Conservation (phyloP, 2,329 filamentous ascomycete genomes). For the Clarireedia hainanense region DNA sequence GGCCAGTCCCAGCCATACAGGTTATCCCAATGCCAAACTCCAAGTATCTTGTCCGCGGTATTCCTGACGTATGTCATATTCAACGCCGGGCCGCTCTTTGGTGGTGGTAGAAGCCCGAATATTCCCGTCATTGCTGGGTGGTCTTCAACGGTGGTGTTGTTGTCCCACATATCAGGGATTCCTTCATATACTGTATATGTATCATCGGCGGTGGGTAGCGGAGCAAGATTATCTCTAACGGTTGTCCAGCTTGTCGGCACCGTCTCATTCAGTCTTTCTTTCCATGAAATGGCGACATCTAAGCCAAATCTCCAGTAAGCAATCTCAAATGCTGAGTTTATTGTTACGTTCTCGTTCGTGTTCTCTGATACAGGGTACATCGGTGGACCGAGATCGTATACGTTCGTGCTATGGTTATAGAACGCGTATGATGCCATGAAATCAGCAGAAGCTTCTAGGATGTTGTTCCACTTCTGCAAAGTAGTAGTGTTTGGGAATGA, state of each 20-base stretch:
- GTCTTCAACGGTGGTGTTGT: constrained; percentile 20
- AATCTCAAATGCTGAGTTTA: constrained; percentile 52
- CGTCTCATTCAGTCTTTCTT: constrained; percentile 36
- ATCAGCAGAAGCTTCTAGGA: constrained; percentile 45
- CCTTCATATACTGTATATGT: constrained; percentile 50
- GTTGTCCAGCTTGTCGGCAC: constrained; percentile 39
- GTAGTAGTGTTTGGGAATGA: constrained; percentile 36
- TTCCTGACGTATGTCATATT: constrained; percentile 30
- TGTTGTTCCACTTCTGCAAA: constrained; percentile 43
- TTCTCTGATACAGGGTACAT: constrained; percentile 49
- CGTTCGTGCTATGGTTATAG: constrained; percentile 40
- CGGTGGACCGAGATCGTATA: constrained; percentile 46
- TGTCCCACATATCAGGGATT: constrained; percentile 37
- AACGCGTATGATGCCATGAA: constrained; percentile 54
- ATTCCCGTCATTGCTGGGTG: constrained; percentile 40
- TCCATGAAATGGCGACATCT: constrained; percentile 46
- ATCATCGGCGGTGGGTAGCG: constrained; percentile 40
- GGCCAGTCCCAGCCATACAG: constrained; percentile 41
- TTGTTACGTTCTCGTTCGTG: constrained; percentile 46
- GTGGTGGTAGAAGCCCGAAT: constrained; percentile 34
- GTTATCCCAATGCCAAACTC: constrained; percentile 35
- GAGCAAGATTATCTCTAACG: constrained; percentile 45
- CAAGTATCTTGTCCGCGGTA: constrained; percentile 34
- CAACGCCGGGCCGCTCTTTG: constrained; percentile 29
- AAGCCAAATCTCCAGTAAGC: constrained; percentile 55